phyloP scores from a whole-genome alignment of 495 filamentous ascomycete genomes.

The Melanomma pulvis-pyrius region DNA sequence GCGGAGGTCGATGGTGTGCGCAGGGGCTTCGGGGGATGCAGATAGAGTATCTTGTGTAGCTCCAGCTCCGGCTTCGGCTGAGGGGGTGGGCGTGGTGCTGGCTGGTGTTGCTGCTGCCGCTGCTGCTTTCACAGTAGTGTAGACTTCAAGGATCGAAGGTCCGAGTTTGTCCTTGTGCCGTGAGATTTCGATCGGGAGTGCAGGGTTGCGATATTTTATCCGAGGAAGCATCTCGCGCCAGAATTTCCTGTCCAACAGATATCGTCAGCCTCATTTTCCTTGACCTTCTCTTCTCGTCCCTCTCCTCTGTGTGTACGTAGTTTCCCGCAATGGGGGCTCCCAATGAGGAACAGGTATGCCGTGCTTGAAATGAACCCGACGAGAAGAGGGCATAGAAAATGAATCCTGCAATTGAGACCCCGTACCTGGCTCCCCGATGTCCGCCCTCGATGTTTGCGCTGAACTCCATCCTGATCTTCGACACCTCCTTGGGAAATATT shows the following conservation, averaged over 20 bases:
- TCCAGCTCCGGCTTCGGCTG: slow-evolving; percentile 42
- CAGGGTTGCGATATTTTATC: slow-evolving; percentile 92
- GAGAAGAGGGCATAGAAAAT: slow-evolving; percentile 1
- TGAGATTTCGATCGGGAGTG: slow-evolving; percentile 77
- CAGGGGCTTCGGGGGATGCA: slow-evolving; percentile 46
- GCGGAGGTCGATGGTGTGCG: slow-evolving; percentile 65
- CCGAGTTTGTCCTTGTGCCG: slow-evolving; percentile 60
- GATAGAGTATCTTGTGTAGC: slow-evolving; percentile 23
- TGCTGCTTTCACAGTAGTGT: slow-evolving; percentile 33
- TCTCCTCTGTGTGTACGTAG: background rate
- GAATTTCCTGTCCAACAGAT: slow-evolving; percentile 66
- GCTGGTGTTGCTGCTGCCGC: slow-evolving; percentile 29
- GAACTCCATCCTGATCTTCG: slow-evolving; percentile 83
- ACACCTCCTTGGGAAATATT: slow-evolving; percentile 75
- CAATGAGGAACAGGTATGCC: too few species aligned
- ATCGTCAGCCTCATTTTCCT: background rate
- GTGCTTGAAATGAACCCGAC: background rate
- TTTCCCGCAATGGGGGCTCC: too few species aligned
- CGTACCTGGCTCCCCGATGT: slow-evolving; percentile 79
- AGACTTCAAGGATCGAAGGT: slow-evolving; percentile 72
- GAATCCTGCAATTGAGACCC: background rate
- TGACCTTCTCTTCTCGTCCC: background rate
- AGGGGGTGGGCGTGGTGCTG: slow-evolving; percentile 14
- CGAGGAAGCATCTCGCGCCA: slow-evolving; percentile 80
- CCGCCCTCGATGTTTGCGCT: slow-evolving; percentile 64